Evolutionary conservation across 2,329 filamentous ascomycete species (phyloP), one percentile per base, ranked within the genome.

Genomic region (Ambrosiella beaveri): DNA sequence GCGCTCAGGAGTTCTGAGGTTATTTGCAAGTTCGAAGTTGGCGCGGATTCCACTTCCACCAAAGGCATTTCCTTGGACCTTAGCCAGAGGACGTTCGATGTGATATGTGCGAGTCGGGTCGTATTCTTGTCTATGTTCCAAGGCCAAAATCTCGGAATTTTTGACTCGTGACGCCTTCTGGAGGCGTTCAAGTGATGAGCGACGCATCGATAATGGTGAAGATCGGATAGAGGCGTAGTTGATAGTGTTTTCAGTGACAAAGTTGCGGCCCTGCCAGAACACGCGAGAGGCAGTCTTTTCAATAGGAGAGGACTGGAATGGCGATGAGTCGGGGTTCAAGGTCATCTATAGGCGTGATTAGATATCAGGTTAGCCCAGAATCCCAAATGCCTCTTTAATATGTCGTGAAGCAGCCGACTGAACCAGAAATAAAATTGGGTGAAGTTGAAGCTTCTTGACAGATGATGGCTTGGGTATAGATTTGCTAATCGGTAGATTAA

Each of bases 121-220:
- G 74, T 96, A 96, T 73, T 94, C 86, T 69, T 89, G 82, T 72
- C 90, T 90, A 67, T 89, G 85, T 71, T 96, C 90, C 58, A 90
- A 85, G 47, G 88, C 89, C 68, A 95, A 88, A 77, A 97, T 96
- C 73, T 85, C 95, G 78, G 91, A 96, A 74, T 95, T 97, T 77
- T 91, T 95, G 66, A 98, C 93, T 61, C 93, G 86, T 58, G 91
- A 95, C 38, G 89, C 90, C 68, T 85, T 88, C 73, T 96, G 94
- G 61, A 98, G 78, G 66, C 90, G 90, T 77, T 98, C 93, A 64
- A 98, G 90, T 15, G 91, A 97, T 51, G 88, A 87, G 67, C 91
- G 84, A 66, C 88, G 86, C 59, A 81, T 84, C 19, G 87, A 82
- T 51, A 85, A 84, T 7, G 84, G 80, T 9, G 85, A 82, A 49